These are phyloP conservation scores for Paracoccidioides brasiliensis DNA, from an alignment of 2,329 filamentous ascomycete genomes.

Conservation along the genomic window DNA sequence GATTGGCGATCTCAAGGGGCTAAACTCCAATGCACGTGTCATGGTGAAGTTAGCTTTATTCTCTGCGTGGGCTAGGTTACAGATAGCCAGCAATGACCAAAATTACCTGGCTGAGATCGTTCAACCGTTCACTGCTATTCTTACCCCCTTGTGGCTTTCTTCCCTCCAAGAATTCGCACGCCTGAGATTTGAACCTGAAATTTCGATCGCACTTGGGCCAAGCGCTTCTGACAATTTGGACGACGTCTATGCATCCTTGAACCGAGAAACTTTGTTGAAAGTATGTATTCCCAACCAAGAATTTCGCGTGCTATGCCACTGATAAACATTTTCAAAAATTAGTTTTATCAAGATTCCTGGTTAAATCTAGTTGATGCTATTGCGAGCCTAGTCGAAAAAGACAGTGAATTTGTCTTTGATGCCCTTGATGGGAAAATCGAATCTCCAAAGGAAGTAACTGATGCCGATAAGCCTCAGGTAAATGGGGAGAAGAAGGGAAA, in stretches of 20 bases:
- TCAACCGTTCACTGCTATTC: conserved; percentile 73
- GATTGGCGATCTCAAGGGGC: conserved; percentile 82
- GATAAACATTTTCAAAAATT: background rate
- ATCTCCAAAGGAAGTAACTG: conserved; percentile 2
- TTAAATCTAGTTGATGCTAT: conserved; percentile 94
- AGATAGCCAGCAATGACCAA: conserved; percentile 88
- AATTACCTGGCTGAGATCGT: conserved; percentile 79
- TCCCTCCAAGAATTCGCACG: conserved; percentile 88
- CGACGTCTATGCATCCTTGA: conserved; percentile 86
- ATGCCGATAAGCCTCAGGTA: conserved; percentile 13
- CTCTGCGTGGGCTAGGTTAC: conserved; percentile 91
- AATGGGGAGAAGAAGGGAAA: conserved; percentile 40
- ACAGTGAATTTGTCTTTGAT: conserved; percentile 95
- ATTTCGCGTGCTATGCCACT: background rate
- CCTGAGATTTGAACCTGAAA: conserved; percentile 89
- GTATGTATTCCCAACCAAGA: conserved; percentile 20
- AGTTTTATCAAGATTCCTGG: conserved; percentile 96
- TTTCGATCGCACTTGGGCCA: conserved; percentile 76
- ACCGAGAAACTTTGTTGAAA: conserved; percentile 79
- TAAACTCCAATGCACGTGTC: conserved; percentile 90
- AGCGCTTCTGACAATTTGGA: conserved; percentile 77
- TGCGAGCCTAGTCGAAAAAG: conserved; percentile 90
- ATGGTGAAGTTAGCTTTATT: conserved; percentile 99
- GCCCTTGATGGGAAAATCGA: conserved; percentile 68
- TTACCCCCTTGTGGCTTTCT: conserved; percentile 89